A percentile compares a stretch with the other conserved stretches of the same genome.
phyloP scores from a whole-genome alignment of 1,284 basidiomycete genomes.

The Apiotrichum veenhuisii region DNA sequence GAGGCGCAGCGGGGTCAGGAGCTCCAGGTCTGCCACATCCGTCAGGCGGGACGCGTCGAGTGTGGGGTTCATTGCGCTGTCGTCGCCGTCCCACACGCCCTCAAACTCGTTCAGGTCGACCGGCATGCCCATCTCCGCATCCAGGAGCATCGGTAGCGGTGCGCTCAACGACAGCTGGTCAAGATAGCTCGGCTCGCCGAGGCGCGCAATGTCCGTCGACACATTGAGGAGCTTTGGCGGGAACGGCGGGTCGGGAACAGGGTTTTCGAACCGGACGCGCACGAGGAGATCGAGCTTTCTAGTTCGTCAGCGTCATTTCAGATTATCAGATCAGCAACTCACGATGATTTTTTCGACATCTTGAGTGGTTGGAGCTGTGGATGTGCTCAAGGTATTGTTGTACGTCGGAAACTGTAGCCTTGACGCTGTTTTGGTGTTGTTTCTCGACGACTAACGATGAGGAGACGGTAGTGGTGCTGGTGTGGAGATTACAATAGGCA shows the following conservation, averaged over 20 bases:
- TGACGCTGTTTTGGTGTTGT: not conserved
- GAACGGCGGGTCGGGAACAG: constrained; percentile 87
- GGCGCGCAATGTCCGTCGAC: constrained; percentile 73
- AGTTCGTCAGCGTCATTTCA: not conserved
- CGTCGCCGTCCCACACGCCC: constrained; percentile 75
- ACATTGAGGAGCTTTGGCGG: constrained; percentile 88
- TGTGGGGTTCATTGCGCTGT: constrained; percentile 64
- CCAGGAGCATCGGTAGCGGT: constrained; percentile 85
- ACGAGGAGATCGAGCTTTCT: constrained; percentile 68
- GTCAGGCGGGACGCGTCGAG: constrained; percentile 57
- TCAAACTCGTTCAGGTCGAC: constrained; percentile 78
- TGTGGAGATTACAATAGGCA: not conserved
- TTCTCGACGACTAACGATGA: too few species aligned
- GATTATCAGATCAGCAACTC: constrained; percentile 2
- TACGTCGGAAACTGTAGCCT: not conserved
- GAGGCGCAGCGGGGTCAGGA: constrained; percentile 34
- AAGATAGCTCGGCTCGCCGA: constrained; percentile 77
- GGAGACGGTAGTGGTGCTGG: not conserved
- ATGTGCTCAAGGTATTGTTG: not conserved
- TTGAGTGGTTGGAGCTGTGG: not conserved
- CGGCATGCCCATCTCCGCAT: constrained; percentile 91
- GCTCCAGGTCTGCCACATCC: constrained; percentile 30
- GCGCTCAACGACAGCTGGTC: constrained; percentile 72
- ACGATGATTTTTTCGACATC: constrained; percentile 38
- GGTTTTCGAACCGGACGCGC: constrained; percentile 86